Conservation (phyloP, 306 rosid species). For the Pachyrhizus erosus region DNA sequence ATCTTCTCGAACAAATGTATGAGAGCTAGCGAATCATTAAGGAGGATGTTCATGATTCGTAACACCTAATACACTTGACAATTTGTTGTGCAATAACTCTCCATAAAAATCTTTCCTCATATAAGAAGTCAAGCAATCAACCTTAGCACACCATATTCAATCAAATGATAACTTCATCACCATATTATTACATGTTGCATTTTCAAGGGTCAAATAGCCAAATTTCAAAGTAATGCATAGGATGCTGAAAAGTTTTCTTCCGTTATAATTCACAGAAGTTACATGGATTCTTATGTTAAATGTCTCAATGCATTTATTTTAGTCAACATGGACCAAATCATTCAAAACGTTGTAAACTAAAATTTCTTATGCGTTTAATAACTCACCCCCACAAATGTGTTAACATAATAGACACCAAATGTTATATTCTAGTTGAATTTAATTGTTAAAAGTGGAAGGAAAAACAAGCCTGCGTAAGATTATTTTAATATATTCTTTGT, state of each 20-base stretch:
- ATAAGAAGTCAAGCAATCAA: neutral
- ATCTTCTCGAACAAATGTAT: neutral
- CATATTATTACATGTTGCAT: constrained; percentile 7
- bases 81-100: neutral
- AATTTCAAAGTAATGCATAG: constrained; percentile 42
- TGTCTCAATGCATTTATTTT: constrained; percentile 30
- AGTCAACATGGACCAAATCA: neutral
- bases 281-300: constrained; percentile 31
- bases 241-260: constrained; percentile 12
- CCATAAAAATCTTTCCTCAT: neutral
- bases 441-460: constrained; percentile 22
- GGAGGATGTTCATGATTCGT: neutral
- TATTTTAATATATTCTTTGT: constrained; percentile 14
- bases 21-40: neutral
- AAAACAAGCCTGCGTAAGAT: neutral
- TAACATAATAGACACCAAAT: neutral
- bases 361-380: neutral
- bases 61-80: neutral
- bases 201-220: constrained; percentile 30
- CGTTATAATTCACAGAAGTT: neutral
- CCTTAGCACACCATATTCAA: neutral
- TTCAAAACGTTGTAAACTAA: neutral
- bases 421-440: neutral
- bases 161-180: neutral
- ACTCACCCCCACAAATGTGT: neutral